These are phyloP conservation scores for Phlyctochytrium bullatum DNA, from an alignment of 192 early-diverging fungal genomes.

Conservation along the genomic window DNA sequence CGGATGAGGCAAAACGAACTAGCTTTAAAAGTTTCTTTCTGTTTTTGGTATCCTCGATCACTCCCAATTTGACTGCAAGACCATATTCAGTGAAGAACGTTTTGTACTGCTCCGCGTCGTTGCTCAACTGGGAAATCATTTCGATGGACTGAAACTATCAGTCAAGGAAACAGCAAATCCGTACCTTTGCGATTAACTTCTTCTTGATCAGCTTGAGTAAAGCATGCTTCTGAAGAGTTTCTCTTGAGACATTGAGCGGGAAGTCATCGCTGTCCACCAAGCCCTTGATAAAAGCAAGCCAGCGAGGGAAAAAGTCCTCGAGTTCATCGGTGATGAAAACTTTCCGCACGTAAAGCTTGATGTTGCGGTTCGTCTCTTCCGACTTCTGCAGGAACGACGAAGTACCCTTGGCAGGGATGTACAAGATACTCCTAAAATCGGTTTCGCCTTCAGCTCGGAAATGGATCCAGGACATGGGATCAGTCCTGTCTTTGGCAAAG, in stretches of 20 bases:
- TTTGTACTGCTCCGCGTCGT: slow-evolving; percentile 40
- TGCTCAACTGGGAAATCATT: slow-evolving; percentile 69
- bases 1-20: slow-evolving; percentile 59
- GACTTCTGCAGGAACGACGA: slow-evolving; percentile 38
- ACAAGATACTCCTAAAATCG: slow-evolving; percentile 88
- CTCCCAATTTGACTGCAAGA: slow-evolving; percentile 79
- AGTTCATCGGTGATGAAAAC: slow-evolving; percentile 96
- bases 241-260: slow-evolving; percentile 97
- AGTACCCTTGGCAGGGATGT: slow-evolving; percentile 68
- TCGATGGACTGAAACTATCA: slow-evolving; percentile 59
- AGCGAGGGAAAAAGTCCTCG: slow-evolving; percentile 81
- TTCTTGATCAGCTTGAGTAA: slow-evolving; percentile 80
- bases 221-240: slow-evolving; percentile 89
- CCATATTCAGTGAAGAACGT: slow-evolving; percentile 75
- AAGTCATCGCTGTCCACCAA: slow-evolving; percentile 95
- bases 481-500: slow-evolving; percentile 65
- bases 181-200: slow-evolving; percentile 78
- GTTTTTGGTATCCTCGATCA: slow-evolving; percentile 76
- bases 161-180: no score
- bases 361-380: slow-evolving; percentile 54
- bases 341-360: slow-evolving; percentile 93
- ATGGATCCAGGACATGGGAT: slow-evolving; percentile 81
- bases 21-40: slow-evolving; percentile 76
- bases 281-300: slow-evolving; percentile 89
- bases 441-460: slow-evolving; percentile 93